phyloP scores from a whole-genome alignment of 768 basidiomycete species.

The Amanita rubescens region DNA sequence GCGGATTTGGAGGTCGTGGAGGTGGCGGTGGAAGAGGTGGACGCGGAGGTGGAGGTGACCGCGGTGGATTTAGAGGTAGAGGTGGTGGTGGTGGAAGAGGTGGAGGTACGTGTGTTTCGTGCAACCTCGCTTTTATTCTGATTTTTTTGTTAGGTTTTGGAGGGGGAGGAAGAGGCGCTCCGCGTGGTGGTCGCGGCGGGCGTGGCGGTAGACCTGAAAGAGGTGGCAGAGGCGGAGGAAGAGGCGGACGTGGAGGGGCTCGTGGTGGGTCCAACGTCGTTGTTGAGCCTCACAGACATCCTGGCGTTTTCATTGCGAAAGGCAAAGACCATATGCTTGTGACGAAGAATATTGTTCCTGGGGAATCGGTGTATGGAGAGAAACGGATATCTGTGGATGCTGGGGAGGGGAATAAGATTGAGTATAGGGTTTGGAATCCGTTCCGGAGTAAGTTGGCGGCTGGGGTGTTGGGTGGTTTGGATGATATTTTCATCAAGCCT shows the following conservation, averaged over 20 bases:
- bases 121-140: constrained; percentile 3
- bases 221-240: constrained; percentile 40
- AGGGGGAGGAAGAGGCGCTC: constrained; percentile 32
- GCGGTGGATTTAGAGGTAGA: constrained; percentile 37
- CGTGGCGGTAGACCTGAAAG: constrained; percentile 36
- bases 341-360: constrained; percentile 96
- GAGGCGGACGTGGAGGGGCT: constrained; percentile 57
- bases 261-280: constrained; percentile 86
- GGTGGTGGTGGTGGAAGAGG: constrained; percentile 31
- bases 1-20: constrained; percentile 53
- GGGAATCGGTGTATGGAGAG: constrained; percentile 97
- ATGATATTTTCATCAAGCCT: constrained; percentile 86
- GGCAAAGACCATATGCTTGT: constrained; percentile 97
- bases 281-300: constrained; percentile 91
- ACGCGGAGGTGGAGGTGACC: constrained; percentile 31
- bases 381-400: constrained; percentile 89
- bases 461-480: constrained; percentile 92
- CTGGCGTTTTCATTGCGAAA: constrained; percentile 93
- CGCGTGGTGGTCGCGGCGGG: constrained; percentile 32
- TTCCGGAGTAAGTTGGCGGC: constrained; percentile 97
- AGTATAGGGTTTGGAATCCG: constrained; percentile 99
- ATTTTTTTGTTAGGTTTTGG: constrained; percentile 17
- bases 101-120: constrained; percentile 13
- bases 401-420: constrained; percentile 78
- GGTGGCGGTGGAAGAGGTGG: constrained; percentile 28